Conservation (phyloP, 2,329 filamentous ascomycete genomes). For the Cordyceps fumosorosea region DNA sequence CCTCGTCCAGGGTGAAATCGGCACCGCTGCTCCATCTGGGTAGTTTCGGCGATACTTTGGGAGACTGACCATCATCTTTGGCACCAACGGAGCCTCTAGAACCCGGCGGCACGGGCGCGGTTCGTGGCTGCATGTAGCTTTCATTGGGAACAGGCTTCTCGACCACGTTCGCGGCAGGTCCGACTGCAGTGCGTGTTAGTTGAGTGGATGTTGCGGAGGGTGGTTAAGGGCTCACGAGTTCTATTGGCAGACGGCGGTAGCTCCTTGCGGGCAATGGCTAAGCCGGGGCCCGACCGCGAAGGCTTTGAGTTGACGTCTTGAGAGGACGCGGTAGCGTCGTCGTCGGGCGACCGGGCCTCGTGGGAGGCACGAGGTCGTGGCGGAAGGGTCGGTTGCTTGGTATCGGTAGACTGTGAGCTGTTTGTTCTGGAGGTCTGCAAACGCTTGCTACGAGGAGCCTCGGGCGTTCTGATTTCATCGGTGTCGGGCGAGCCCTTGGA, state of each 20-base stretch:
- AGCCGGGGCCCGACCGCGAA: slow-evolving; percentile 32
- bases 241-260: slow-evolving; percentile 36
- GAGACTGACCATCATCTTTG: slow-evolving; percentile 32
- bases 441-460: slow-evolving; percentile 64
- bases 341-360: slow-evolving; percentile 52
- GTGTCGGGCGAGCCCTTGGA: slow-evolving; percentile 24
- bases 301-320: slow-evolving; percentile 34
- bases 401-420: slow-evolving; percentile 37
- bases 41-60: slow-evolving; percentile 57
- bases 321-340: slow-evolving; percentile 40
- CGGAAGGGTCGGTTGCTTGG: slow-evolving; percentile 30
- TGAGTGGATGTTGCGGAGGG: background rate
- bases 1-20: slow-evolving; percentile 91
- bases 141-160: slow-evolving; percentile 30
- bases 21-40: slow-evolving; percentile 72
- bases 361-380: slow-evolving; percentile 17
- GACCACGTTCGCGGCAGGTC: slow-evolving; percentile 23
- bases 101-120: slow-evolving; percentile 46
- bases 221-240: slow-evolving; percentile 33
- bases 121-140: slow-evolving; percentile 52
- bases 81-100: slow-evolving; percentile 34
- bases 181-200: slow-evolving; percentile 26
- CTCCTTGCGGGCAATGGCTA: slow-evolving; percentile 60
- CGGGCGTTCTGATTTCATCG: slow-evolving; percentile 68
- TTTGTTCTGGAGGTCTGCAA: slow-evolving; percentile 33